phyloP scores from a whole-genome alignment of 2,329 filamentous ascomycete species.

The Pseudogymnoascus sp. region DNA sequence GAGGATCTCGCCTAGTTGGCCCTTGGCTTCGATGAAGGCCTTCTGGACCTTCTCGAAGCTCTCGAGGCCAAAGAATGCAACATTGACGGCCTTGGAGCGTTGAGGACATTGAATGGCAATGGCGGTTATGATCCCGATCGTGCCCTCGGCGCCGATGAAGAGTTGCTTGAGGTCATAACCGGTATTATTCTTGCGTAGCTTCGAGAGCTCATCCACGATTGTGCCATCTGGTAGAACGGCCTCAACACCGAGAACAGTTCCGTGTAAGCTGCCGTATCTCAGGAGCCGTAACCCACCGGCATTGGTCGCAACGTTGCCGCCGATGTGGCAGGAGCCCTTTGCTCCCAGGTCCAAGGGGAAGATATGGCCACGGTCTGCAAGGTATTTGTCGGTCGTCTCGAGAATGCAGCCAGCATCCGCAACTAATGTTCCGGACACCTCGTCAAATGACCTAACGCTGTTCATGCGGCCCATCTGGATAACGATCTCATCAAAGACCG shows the following conservation, averaged over 20 bases:
- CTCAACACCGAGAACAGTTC: slow-evolving; percentile 84
- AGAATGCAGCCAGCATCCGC: slow-evolving; percentile 87
- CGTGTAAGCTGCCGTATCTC: slow-evolving; percentile 89
- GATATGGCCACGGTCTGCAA: slow-evolving; percentile 76
- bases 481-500: slow-evolving; percentile 97
- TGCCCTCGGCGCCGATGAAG: slow-evolving; percentile 93
- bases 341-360: slow-evolving; percentile 97
- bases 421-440: slow-evolving; percentile 82
- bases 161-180: slow-evolving; percentile 96
- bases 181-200: slow-evolving; percentile 94
- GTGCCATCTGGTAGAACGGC: slow-evolving; percentile 91
- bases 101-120: slow-evolving; percentile 86
- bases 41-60: slow-evolving; percentile 82
- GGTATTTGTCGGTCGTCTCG: slow-evolving; percentile 77
- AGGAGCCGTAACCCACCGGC: slow-evolving; percentile 84
- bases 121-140: slow-evolving; percentile 86
- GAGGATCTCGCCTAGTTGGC: slow-evolving; percentile 84
- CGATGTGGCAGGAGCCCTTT: slow-evolving; percentile 93
- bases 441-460: slow-evolving; percentile 82
- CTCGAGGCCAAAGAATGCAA: slow-evolving; percentile 86
- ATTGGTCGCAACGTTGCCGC: slow-evolving; percentile 93
- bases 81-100: slow-evolving; percentile 79
- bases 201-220: slow-evolving; percentile 79
- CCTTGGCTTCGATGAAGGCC: slow-evolving; percentile 83
- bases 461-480: slow-evolving; percentile 89